Percentiles rank a stretch among this genome's conserved stretches.
phyloP scores from a whole-genome alignment of 108 stramenopile genomes.

The Nitzschia palea region DNA sequence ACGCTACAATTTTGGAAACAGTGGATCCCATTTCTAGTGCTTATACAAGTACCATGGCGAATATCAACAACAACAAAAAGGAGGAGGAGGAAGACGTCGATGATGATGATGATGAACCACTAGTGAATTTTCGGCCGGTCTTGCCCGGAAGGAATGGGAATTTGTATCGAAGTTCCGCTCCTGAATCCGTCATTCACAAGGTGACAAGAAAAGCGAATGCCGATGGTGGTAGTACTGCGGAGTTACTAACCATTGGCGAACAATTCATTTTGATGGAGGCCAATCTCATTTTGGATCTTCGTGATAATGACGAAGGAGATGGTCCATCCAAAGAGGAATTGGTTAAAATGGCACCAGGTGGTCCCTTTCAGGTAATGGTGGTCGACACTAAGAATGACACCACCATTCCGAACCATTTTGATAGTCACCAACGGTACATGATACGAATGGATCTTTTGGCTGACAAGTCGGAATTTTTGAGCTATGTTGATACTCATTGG shows the following conservation, averaged over 20 bases:
- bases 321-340: not conserved
- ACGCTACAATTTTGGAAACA: too few species aligned
- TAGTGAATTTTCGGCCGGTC: not conserved
- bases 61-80: too few species aligned
- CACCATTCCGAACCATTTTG: not conserved
- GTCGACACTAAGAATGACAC: not conserved
- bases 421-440: not conserved
- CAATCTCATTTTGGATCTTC: conserved; percentile 6
- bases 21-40: too few species aligned
- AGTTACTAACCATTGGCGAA: not conserved
- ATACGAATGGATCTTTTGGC: not conserved
- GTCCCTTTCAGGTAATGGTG: not conserved
- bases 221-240: too few species aligned
- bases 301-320: not conserved
- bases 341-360: not conserved
- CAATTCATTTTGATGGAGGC: conserved; percentile 3
- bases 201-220: not conserved
- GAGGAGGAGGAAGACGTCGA: too few species aligned
- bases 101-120: not conserved
- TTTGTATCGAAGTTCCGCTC: not conserved
- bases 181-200: not conserved
- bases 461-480: not conserved
- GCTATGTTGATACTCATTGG: conserved; percentile 1
- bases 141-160: not conserved
- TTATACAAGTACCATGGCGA: too few species aligned